A percentile compares a stretch with the other conserved stretches of the same genome.
These are phyloP conservation scores for Phytopythium montanum DNA, from an alignment of 352 stramenopile genomes.

Conservation along the genomic window DNA sequence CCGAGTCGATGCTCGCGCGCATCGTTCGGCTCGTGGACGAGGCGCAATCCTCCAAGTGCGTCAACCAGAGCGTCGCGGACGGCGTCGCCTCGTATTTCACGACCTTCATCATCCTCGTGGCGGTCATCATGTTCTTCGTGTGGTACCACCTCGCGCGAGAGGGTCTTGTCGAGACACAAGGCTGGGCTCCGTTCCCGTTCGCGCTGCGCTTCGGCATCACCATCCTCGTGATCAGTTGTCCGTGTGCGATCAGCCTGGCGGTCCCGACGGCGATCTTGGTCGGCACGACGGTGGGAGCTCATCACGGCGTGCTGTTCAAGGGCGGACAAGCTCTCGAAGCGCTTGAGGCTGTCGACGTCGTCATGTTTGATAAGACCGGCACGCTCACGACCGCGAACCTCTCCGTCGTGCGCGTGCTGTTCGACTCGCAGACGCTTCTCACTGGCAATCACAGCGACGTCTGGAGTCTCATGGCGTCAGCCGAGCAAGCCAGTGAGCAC, in stretches of 20 bases:
- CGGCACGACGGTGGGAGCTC: conserved; percentile 70
- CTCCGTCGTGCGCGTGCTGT: conserved; percentile 24
- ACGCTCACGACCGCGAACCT: conserved; percentile 66
- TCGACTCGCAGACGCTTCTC: conserved; percentile 14
- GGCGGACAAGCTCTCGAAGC: conserved; percentile 66
- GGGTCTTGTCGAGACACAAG: conserved; percentile 36
- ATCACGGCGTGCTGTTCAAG: conserved; percentile 82
- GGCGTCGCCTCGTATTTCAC: conserved; percentile 69
- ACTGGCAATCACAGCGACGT: conserved; percentile 18
- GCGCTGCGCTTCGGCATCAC: conserved; percentile 78
- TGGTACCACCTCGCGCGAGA: conserved; percentile 63
- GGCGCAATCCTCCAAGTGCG: conserved; percentile 58
- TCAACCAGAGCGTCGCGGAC: conserved; percentile 64
- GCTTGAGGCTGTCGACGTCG: conserved; percentile 54
- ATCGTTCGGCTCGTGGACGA: conserved; percentile 76
- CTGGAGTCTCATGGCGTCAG: conserved; percentile 46
- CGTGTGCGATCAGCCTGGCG: conserved; percentile 71
- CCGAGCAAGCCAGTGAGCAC: conserved; percentile 63
- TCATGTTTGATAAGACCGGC: conserved; percentile 85
- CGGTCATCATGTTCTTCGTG: conserved; percentile 55
- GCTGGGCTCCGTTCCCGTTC: conserved; percentile 60
- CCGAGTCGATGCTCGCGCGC: conserved; percentile 71
- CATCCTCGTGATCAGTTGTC: conserved; percentile 75
- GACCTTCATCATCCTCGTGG: conserved; percentile 65
- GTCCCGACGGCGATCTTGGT: conserved; percentile 80